Evolutionary conservation across 2,329 filamentous ascomycete species (phyloP), one percentile per base, ranked within the genome.

Genomic region (Fusarium succisae): DNA sequence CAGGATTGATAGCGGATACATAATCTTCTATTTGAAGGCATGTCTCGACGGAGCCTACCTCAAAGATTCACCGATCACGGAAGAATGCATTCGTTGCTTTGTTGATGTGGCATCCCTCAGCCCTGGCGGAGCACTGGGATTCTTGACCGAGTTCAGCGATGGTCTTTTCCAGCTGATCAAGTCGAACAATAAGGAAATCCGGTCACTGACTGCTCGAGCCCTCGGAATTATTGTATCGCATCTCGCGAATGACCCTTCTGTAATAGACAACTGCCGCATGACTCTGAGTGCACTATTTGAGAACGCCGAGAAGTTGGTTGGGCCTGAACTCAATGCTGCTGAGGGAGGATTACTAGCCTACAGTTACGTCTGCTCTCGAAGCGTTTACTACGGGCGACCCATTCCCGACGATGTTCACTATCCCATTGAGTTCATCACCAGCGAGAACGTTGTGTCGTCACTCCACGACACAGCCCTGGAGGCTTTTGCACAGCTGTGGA

Each of bases 191-290:
- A 88, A 90, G 69, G 88, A 90, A 62, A 87, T 92, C 11, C 89
- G 95, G 41, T 85, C 86, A 43, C 85, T 92, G 35, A 91, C 91
- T 4, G 91, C 94, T 22, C 91, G 91, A 68, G 89, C 91, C 0
- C 90, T 95, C 76, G 95, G 95, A 2, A 92, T 98, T 18, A 82
- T 98, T 10, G 91, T 89, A 2, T 92, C 94, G 0, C 93, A 96
- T 80, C 85, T 86, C 8, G 78, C 76, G 12, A 86, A 86, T 64
- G 76, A 85, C 5, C 74, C 83, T 1, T 77, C 81, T 10, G 67
- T 59, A 4, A 68, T 84, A 24, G 66, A 66, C 4, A 77, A 78
- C 26, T 77, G 74, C 60, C 66, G 73, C n/a, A 66, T 65, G 48
- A 77, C 77, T 8, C 63, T 91, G 30, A 73, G 81, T 22, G 78